phyloP scores from a whole-genome alignment of 768 basidiomycete species.

The Russula compacta region DNA sequence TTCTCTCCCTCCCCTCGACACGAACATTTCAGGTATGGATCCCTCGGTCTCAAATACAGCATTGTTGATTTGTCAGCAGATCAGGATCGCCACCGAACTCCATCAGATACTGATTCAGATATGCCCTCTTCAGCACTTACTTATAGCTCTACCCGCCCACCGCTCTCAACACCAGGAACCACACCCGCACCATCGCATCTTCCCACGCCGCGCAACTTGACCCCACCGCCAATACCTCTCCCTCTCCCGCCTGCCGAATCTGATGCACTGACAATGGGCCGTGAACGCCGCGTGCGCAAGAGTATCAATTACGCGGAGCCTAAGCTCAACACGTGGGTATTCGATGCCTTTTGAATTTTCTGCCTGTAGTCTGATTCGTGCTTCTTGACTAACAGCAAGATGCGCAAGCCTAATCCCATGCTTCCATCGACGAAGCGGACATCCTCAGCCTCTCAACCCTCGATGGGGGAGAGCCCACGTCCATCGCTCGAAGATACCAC shows the following conservation, averaged over 20 bases:
- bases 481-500: conserved; percentile 22
- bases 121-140: conserved; percentile 25
- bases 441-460: conserved; percentile 4
- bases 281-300: conserved; percentile 57
- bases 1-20: conserved; percentile 31
- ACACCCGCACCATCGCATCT: conserved; percentile 34
- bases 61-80: conserved; percentile 20
- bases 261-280: conserved; percentile 21
- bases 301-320: conserved; percentile 84
- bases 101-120: conserved; percentile 18
- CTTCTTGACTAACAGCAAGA: conserved; percentile 46
- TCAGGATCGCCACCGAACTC: conserved; percentile 4
- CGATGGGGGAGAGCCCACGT: conserved; percentile 17
- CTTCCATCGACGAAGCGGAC: conserved; percentile 24
- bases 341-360: background rate
- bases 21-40: conserved; percentile 28
- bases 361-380: background rate
- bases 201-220: conserved; percentile 35
- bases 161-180: conserved; percentile 35
- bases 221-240: conserved; percentile 27
- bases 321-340: conserved; percentile 74
- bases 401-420: conserved; percentile 70
- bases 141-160: conserved; percentile 28
- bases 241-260: conserved; percentile 24
- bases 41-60: background rate